phyloP scores from a whole-genome alignment of 2,329 filamentous ascomycete genomes.

The Fusarium mexicanum region DNA sequence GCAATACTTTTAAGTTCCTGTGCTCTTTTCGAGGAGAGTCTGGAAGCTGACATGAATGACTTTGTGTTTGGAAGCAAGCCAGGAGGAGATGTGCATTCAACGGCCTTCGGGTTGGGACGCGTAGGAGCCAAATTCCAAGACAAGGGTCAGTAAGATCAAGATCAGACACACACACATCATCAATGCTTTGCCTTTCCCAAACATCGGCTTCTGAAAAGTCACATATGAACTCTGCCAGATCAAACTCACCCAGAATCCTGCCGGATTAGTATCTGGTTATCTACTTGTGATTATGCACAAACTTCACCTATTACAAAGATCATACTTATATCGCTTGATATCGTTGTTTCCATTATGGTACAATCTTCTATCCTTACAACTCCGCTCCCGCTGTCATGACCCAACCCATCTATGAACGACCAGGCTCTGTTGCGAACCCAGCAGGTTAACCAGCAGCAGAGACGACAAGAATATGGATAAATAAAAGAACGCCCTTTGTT shows the following conservation, averaged over 20 bases:
- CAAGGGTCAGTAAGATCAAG: neutral
- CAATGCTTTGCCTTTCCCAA: too few relatives aligned
- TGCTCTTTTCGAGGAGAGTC: too few relatives aligned
- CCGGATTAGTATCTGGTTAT: too few relatives aligned
- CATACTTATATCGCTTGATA: conserved; percentile 15
- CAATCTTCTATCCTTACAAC: conserved; percentile 50
- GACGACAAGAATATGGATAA: conserved; percentile 35
- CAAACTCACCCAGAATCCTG: neutral
- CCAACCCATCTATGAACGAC: conserved; percentile 43
- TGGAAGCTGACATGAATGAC: too few relatives aligned
- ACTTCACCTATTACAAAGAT: neutral
- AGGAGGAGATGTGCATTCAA: neutral
- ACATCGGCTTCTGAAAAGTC: neutral
- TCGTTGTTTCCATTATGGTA: conserved; percentile 43
- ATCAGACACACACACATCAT: neutral
- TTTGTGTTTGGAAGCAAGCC: neutral
- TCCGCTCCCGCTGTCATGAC: conserved; percentile 42
- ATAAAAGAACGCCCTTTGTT: conserved; percentile 28
- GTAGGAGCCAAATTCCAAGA: neutral
- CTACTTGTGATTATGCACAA: neutral
- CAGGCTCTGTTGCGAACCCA: conserved; percentile 30
- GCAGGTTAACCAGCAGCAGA: conserved; percentile 36
- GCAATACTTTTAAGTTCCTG: neutral
- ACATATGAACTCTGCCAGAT: neutral
- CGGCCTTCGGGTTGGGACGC: neutral